These are phyloP conservation scores for Cercospora sesami DNA, from an alignment of 2,329 filamentous ascomycete species.

Conservation along the genomic window DNA sequence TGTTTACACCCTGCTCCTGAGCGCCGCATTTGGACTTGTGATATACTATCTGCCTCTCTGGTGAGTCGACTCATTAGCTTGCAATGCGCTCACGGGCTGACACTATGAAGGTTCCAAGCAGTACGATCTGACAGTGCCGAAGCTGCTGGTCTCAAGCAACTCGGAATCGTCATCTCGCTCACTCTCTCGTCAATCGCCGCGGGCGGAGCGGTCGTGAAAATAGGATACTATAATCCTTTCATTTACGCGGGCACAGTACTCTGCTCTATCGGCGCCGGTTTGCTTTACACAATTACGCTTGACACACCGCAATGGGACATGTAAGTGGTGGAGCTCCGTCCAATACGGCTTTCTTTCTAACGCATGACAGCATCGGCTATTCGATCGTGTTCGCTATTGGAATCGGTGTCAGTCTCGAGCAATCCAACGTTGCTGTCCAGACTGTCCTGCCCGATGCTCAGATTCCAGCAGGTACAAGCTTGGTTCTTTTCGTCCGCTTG, in stretches of 20 bases:
- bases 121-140: conserved; percentile 16
- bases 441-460: conserved; percentile 14
- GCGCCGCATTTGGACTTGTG: conserved; percentile 18
- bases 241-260: conserved; percentile 43
- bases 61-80: neutral
- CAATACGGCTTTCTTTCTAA: neutral
- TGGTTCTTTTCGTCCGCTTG: conserved; percentile 15
- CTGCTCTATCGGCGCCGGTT: conserved; percentile 46
- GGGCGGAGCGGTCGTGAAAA: conserved; percentile 39
- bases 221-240: conserved; percentile 50
- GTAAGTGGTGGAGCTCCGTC: conserved; percentile 10
- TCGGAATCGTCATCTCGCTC: conserved; percentile 37
- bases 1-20: conserved; percentile 16
- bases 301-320: conserved; percentile 24
- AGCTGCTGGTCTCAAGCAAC: conserved; percentile 21
- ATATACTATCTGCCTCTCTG: conserved; percentile 25
- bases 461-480: conserved; percentile 15
- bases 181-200: conserved; percentile 43
- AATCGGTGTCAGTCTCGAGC: conserved; percentile 18
- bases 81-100: neutral
- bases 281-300: conserved; percentile 35
- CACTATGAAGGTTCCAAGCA: conserved; percentile 23
- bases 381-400: conserved; percentile 22
- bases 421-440: conserved; percentile 22
- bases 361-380: conserved; percentile 27